Evolutionary conservation across 306 rosid genomes (phyloP).

Genomic region (Acacia confusa): DNA sequence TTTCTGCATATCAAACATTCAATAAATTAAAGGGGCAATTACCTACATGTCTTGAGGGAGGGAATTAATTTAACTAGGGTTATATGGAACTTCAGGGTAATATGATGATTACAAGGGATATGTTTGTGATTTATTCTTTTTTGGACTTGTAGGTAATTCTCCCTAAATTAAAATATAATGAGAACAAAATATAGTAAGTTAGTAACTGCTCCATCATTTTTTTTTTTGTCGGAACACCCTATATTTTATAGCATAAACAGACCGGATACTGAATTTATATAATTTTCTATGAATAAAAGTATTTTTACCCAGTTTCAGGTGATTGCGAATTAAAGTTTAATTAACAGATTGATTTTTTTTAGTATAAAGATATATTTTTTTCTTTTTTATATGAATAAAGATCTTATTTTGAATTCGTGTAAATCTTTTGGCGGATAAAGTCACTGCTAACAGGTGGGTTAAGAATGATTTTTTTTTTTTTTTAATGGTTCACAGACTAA

Average conservation of each 20-base stretch:
- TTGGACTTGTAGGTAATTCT: too few species aligned
- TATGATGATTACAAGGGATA: too few species aligned
- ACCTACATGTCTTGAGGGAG: too few species aligned
- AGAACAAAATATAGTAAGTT: not conserved
- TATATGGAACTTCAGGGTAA: too few species aligned
- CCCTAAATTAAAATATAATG: not conserved
- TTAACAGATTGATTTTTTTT: not conserved
- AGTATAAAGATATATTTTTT: not conserved
- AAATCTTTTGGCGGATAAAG: conserved; percentile 18
- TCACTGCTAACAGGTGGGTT: not conserved
- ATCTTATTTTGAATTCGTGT: not conserved
- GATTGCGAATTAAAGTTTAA: not conserved
- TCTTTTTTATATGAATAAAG: too few species aligned
- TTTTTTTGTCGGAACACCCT: not conserved
- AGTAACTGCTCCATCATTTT: not conserved
- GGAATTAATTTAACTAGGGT: too few species aligned
- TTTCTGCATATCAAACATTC: not conserved
- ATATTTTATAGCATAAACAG: not conserved
- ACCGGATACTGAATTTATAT: not conserved
- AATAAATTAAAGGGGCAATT: too few species aligned
- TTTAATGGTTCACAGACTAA: not conserved
- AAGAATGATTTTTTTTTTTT: not conserved
- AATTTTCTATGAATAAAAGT: not conserved
- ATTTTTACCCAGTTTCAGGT: not conserved
- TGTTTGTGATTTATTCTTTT: too few species aligned